These are phyloP conservation scores for fission yeast (Schizosaccharomyces pombe) DNA, from an alignment of 805 yeast species.

Conservation along the genomic window DNA sequence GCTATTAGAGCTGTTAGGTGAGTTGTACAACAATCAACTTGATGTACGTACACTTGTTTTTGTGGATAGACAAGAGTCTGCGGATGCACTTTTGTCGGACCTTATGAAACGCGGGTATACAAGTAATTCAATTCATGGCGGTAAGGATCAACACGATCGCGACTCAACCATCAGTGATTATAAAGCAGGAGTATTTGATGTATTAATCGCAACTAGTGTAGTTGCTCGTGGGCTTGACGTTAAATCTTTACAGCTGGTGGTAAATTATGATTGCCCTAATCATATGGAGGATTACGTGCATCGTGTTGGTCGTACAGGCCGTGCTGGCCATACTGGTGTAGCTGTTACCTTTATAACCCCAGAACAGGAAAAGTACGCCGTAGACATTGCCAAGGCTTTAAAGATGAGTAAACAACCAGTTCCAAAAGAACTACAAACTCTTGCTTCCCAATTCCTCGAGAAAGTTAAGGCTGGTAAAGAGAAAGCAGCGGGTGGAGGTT, in stretches of 20 bases:
- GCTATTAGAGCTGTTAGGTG: slow-evolving; percentile 33
- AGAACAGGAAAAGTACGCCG: slow-evolving; percentile 37
- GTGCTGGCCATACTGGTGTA: slow-evolving; percentile 61
- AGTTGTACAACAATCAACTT: slow-evolving; percentile 16
- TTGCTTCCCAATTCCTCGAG: slow-evolving; percentile 32
- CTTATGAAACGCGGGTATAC: slow-evolving; percentile 30
- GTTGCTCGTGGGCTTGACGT: slow-evolving; percentile 92
- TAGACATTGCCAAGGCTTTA: slow-evolving; percentile 48
- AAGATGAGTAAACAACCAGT: slow-evolving; percentile 31
- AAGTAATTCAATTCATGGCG: slow-evolving; percentile 68
- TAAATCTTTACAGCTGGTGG: slow-evolving; percentile 55
- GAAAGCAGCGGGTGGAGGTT: slow-evolving; percentile 40
- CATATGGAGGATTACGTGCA: slow-evolving; percentile 92
- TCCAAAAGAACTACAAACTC: slow-evolving; percentile 25
- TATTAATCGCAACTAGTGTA: slow-evolving; percentile 75
- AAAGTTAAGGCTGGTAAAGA: slow-evolving; percentile 47
- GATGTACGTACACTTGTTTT: slow-evolving; percentile 37
- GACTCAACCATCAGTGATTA: slow-evolving; percentile 51
- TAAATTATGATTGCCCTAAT: slow-evolving; percentile 62
- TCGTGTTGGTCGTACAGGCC: slow-evolving; percentile 85
- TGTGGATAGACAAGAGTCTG: slow-evolving; percentile 69
- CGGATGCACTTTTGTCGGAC: slow-evolving; percentile 43
- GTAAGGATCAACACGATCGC: slow-evolving; percentile 68
- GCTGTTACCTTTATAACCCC: slow-evolving; percentile 51
- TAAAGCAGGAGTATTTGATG: slow-evolving; percentile 29